Percentiles rank a stretch among this genome's conserved stretches.
Evolutionary conservation across 1,139 yeast species (phyloP).

Genomic region (Blastobotrys petasosporus): DNA sequence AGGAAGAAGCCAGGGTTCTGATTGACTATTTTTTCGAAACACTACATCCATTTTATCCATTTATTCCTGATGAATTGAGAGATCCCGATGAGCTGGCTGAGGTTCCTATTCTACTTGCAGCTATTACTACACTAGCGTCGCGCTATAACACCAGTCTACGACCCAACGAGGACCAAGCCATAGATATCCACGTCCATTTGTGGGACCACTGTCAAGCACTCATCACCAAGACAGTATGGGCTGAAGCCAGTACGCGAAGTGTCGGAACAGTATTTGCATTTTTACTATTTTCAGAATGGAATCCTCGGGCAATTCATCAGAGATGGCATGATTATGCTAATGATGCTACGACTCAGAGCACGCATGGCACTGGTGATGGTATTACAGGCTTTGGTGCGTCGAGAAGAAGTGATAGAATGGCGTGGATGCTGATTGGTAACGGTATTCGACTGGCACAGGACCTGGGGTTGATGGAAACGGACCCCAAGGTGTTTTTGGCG

Average conservation of each 20-base stretch:
- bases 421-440: constrained; percentile 89
- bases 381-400: constrained; percentile 78
- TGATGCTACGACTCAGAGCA: constrained; percentile 23
- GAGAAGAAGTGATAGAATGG: constrained; percentile 81
- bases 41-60: constrained; percentile 88
- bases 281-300: constrained; percentile 88
- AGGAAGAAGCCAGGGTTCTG: constrained; percentile 57
- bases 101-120: constrained; percentile 74
- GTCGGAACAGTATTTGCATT: constrained; percentile 84
- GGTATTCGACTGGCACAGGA: constrained; percentile 85
- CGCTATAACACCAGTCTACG: constrained; percentile 42
- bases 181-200: constrained; percentile 53
- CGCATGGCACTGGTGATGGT: constrained; percentile 40
- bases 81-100: constrained; percentile 61
- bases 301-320: constrained; percentile 90
- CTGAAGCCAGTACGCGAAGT: constrained; percentile 83
- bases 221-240: constrained; percentile 88
- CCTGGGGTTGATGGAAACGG: constrained; percentile 70
- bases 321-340: constrained; percentile 85
- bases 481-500: constrained; percentile 71
- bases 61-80: constrained; percentile 69
- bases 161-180: constrained; percentile 5
- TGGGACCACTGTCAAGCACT: constrained; percentile 82
- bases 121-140: constrained; percentile 72
- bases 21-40: constrained; percentile 64